Evolutionary conservation across 2,329 filamentous ascomycete genomes (phyloP).

Genomic region (Fusarium coicis): DNA sequence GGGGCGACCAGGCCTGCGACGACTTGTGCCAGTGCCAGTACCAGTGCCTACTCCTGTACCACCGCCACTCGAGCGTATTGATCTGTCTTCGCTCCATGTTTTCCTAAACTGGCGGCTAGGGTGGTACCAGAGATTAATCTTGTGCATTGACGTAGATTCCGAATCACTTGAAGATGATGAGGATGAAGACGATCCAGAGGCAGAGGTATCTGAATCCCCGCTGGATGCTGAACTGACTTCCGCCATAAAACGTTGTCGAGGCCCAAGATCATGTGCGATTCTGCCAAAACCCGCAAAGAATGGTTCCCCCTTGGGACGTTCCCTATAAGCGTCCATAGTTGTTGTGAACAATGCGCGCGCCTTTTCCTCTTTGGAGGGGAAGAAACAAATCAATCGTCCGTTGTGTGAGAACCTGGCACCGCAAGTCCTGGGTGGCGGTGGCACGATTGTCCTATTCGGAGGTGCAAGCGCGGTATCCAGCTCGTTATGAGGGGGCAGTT

Average conservation of each 20-base stretch:
- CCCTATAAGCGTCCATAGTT: constrained; percentile 57
- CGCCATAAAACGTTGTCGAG: constrained; percentile 57
- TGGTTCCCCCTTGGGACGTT: constrained; percentile 64
- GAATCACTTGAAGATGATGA: constrained; percentile 70
- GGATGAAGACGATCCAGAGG: constrained; percentile 59
- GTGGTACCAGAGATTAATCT: constrained; percentile 67
- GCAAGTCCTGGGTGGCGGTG: constrained; percentile 67
- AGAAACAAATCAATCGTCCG: constrained; percentile 74
- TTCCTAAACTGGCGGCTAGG: constrained; percentile 63
- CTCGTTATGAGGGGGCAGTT: constrained; percentile 65
- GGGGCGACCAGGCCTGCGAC: constrained; percentile 58
- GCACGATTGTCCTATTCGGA: constrained; percentile 62
- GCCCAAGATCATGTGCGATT: constrained; percentile 62
- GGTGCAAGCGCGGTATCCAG: constrained; percentile 64
- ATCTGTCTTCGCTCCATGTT: constrained; percentile 67
- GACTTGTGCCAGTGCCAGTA: constrained; percentile 64
- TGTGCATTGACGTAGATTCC: constrained; percentile 71
- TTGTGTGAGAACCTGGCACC: constrained; percentile 71
- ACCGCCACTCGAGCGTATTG: constrained; percentile 68
- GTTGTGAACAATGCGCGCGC: constrained; percentile 62
- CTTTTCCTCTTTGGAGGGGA: constrained; percentile 74
- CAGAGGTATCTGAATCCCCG: constrained; percentile 62
- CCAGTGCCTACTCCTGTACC: constrained; percentile 63
- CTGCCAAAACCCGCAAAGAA: constrained; percentile 68
- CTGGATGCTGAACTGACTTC: constrained; percentile 64